Conservation (phyloP, 1,139 yeast species). For the Petasospora rhodanensis region DNA sequence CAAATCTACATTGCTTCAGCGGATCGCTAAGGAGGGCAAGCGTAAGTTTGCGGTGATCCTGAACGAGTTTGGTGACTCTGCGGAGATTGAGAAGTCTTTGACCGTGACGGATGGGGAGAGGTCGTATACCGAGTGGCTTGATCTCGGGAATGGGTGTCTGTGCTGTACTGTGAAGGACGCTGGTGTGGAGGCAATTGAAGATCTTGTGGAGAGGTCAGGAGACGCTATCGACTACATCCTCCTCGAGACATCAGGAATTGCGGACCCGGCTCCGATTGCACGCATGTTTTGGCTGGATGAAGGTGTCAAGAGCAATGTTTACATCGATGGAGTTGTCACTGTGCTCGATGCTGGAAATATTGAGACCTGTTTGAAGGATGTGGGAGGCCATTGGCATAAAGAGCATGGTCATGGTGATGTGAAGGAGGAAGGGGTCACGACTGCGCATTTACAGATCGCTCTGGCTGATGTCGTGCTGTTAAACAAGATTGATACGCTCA, state of each 20-base stretch:
- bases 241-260: constrained; percentile 95
- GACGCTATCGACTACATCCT: constrained; percentile 81
- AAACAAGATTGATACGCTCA: constrained; percentile 66
- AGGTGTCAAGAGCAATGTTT: constrained; percentile 75
- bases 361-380: constrained; percentile 61
- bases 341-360: constrained; percentile 81
- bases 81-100: constrained; percentile 83
- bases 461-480: constrained; percentile 77
- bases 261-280: constrained; percentile 97
- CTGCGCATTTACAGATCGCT: constrained; percentile 88
- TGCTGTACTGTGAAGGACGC: constrained; percentile 95
- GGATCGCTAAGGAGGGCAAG: constrained; percentile 63
- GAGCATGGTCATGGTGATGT: constrained; percentile 33
- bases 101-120: constrained; percentile 64
- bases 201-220: constrained; percentile 67
- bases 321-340: constrained; percentile 91
- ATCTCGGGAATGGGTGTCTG: constrained; percentile 91
- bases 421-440: constrained; percentile 52
- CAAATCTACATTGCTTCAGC: constrained; percentile 77
- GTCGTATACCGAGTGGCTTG: constrained; percentile 88
- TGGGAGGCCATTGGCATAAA: constrained; percentile 62
- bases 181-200: constrained; percentile 92
- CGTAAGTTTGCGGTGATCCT: constrained; percentile 82
- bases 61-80: constrained; percentile 87
- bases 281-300: constrained; percentile 97